Base-by-base conservation (phyloP, 192 early-diverging fungal species). In the Coemansia sp. region DNA sequence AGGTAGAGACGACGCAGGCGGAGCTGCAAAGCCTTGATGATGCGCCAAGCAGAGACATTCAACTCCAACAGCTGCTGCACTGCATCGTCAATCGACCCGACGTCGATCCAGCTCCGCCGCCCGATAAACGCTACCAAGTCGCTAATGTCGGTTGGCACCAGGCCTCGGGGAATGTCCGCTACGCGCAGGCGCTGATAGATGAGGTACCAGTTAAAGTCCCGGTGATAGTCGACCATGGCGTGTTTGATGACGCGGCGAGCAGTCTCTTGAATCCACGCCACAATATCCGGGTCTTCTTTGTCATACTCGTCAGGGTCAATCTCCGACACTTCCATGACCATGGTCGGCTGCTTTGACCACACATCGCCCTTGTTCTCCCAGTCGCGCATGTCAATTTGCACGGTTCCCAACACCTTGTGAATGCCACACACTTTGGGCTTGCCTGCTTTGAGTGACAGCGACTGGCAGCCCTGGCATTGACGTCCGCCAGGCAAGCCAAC, bases 121-220 rank as follows among this genome's bases (percentile, higher is more conserved):
- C 56, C 77, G 32, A 74, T 46, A 56, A 80, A 80, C 4, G 33
- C 72, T n/a, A 80, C 46, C 29, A 80, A 58, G 21, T 70, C 77
- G 6, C 60, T 15, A 4, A 80, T 46, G 22, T 70, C 72, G 14
- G n/a, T 35, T 3, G 77, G 77, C 3, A 3, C 41, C 14, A 80
- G 42, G 24, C 22, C 36, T 7, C 32, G 24, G 3, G 77, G 77
- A 58, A 80, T 50, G 27, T 74, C 65, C 0, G 77, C 77, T 61
- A 80, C 65, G 8, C 68, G 71, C 54, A 80, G 3, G 21, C 70
- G 77, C 42, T 80, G 68, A 42, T 64, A 71, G 18, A 41, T 44
- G 9, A 64, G 72, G 56, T 80, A 80, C 77, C 77, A 80, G 65
- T 80, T 80, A 41, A 80, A 53, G 55, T 80, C 72, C 40, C 77